Evolutionary conservation across 768 basidiomycete genomes (phyloP).

Genomic region (Lactarius quietus): DNA sequence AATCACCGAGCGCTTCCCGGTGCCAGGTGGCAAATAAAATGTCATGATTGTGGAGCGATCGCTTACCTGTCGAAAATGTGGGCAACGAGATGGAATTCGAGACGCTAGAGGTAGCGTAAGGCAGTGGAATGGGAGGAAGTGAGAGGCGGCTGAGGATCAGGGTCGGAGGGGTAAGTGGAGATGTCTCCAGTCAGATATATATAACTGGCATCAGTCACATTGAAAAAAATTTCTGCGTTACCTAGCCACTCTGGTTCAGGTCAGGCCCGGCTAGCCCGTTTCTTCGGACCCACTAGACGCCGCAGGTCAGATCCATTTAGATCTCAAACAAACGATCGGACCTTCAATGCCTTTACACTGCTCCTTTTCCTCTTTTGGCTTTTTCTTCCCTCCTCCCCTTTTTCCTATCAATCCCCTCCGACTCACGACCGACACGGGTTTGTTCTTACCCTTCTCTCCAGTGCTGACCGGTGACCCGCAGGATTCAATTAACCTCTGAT

Average conservation of each 20-base stretch:
- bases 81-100: neutral
- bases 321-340: slow-evolving; percentile 11
- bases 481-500: no score
- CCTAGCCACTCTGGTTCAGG: neutral
- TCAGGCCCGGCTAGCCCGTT: slow-evolving; percentile 1
- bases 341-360: slow-evolving; percentile 7
- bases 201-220: slow-evolving; percentile 7
- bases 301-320: slow-evolving; percentile 2
- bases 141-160: slow-evolving; percentile 13
- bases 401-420: neutral
- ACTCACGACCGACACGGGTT: neutral
- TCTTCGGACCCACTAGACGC: slow-evolving; percentile 5
- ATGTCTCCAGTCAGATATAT: neutral
- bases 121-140: neutral
- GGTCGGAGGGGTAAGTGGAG: slow-evolving; percentile 16
- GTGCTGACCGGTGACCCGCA: neutral
- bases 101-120: neutral
- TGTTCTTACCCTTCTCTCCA: neutral
- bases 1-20: slow-evolving; percentile 16
- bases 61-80: slow-evolving; percentile 9
- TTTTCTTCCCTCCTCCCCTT: neutral
- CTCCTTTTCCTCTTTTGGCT: neutral
- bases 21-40: slow-evolving; percentile 17
- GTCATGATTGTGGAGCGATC: slow-evolving; percentile 9
- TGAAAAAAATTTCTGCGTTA: neutral